Evolutionary conservation across 169 alveolate genomes (phyloP), one percentile per base, ranked within the genome.

Genomic region (Plasmodium reichenowi): DNA sequence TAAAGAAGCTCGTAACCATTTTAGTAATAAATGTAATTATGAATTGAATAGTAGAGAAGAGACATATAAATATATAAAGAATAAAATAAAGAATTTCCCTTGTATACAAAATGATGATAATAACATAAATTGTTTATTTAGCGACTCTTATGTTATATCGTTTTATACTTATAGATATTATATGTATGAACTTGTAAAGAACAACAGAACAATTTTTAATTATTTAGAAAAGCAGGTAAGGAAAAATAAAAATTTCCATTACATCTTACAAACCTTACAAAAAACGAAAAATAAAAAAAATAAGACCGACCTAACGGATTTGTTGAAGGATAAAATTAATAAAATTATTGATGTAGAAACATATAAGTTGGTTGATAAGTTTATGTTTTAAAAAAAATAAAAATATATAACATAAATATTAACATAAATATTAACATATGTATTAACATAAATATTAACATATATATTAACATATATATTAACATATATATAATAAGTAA

Each of bases 131-230:
- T 83, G 62, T 38, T 72, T 83, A 68, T 83, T 83, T 72, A 83
- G 91, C 20, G 91, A 83, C 24, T 52, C 66, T n/a, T 83, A 83
- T 72, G 83, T 83, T 62, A 63, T 83, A 60, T 60, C 91, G 9
- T 68, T 83, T 68, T 83, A 83, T 6, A 68, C 91, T 15, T 70
- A 83, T 72, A 60, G 91, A 47, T 63, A 83, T 43, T 83, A 83
- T 72, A 83, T 83, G 85, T 83, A 83, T 58, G 85, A 83, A 56
- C 72, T 67, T n/a, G 72, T 83, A 45, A 83, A 83, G 62, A 83
- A 54, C 29, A 83, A 83, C 62, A 71, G 78, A 68, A 68, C 38
- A 20, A 72, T 83, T 22, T 83, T 83, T 56, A 68, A 20, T 2
- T 68, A 83, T 24, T 62, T 83, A 20, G 91, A 83, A 63, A 83